Conservation (phyloP, 2,329 filamentous ascomycete genomes). For the Albophoma yamanashiensis region DNA sequence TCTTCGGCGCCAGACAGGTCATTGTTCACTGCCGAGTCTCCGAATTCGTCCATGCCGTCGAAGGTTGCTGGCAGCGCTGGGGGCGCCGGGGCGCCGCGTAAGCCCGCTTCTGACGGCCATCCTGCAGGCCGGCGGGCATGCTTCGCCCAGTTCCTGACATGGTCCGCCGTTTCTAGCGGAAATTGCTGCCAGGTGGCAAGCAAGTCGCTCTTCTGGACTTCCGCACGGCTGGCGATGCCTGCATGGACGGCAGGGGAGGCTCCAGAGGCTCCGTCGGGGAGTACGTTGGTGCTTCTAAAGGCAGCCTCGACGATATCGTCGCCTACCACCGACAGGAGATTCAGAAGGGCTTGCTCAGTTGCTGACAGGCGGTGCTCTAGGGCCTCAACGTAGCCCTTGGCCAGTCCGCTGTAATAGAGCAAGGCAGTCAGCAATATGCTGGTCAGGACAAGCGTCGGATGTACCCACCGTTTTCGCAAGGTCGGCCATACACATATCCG, state of each 20-base stretch:
- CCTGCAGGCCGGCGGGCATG: background rate
- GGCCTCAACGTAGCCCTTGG: background rate
- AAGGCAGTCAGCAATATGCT: background rate
- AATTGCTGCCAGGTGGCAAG: background rate
- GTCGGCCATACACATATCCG: background rate
- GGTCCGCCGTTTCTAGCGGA: background rate
- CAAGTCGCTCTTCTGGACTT: background rate
- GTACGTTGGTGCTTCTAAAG: background rate
- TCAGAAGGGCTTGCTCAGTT: background rate
- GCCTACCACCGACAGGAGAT: background rate
- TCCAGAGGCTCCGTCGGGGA: background rate
- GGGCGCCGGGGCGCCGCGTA: background rate
- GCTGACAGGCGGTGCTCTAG: background rate
- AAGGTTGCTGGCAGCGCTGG: background rate
- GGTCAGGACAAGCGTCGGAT: background rate
- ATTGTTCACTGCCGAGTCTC: background rate
- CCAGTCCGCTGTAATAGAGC: background rate
- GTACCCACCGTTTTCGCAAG: background rate
- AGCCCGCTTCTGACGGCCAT: background rate
- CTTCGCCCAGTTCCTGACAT: background rate
- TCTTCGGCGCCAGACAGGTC: background rate
- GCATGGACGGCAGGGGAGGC: background rate
- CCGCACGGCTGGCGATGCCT: background rate
- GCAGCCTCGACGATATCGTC: background rate
- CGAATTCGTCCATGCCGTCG: background rate